These are phyloP conservation scores for Mimosa bimucronata DNA, from an alignment of 306 rosid genomes.

Conservation along the genomic window DNA sequence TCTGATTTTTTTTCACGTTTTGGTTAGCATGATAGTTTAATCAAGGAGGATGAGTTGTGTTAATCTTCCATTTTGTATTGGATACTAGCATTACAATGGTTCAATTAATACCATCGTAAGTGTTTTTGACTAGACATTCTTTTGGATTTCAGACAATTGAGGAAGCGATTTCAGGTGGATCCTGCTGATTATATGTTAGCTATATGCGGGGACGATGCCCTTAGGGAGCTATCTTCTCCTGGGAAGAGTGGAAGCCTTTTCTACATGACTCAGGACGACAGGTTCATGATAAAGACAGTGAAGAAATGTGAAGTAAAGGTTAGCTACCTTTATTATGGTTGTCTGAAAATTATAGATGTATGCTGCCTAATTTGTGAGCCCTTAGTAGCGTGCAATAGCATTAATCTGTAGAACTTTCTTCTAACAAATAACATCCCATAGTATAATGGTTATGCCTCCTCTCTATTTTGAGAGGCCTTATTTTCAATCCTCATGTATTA, in stretches of 20 bases:
- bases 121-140: slow-evolving; percentile 28
- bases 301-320: slow-evolving; percentile 99
- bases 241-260: slow-evolving; percentile 96
- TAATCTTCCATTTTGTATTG: slow-evolving; percentile 16
- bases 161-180: slow-evolving; percentile 59
- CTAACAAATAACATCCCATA: neutral
- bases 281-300: slow-evolving; percentile 97
- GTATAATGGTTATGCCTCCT: neutral
- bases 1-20: neutral
- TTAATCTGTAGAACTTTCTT: neutral
- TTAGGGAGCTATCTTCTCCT: slow-evolving; percentile 71
- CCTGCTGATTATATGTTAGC: slow-evolving; percentile 60
- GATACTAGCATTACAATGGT: neutral
- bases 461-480: neutral
- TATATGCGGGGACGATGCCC: slow-evolving; percentile 56
- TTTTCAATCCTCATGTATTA: neutral
- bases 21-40: neutral
- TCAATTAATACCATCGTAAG: neutral
- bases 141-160: slow-evolving; percentile 69
- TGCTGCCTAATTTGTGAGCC: slow-evolving; percentile 14
- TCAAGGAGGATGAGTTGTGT: neutral
- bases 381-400: neutral
- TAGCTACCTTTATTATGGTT: slow-evolving; percentile 30
- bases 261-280: slow-evolving; percentile 94
- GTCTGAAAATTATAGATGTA: slow-evolving; percentile 27